Percentiles rank a stretch among this genome's conserved stretches.
phyloP scores from a whole-genome alignment of 2,329 filamentous ascomycete genomes.

The Ilyonectria destructans region DNA sequence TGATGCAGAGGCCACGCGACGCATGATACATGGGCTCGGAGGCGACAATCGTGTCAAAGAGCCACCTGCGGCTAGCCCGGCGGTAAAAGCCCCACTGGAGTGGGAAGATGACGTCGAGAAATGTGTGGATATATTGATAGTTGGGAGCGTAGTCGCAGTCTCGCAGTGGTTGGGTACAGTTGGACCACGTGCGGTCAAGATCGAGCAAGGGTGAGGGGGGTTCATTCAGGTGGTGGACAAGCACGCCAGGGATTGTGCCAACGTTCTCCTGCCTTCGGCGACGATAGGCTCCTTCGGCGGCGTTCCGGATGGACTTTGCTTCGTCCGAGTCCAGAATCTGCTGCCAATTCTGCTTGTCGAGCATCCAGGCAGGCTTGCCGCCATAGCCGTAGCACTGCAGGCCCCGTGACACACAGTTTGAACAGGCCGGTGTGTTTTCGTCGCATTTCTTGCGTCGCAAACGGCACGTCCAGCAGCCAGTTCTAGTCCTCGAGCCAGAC shows the following conservation, averaged over 20 bases:
- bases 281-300: constrained; percentile 18
- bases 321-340: constrained; percentile 23
- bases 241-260: background rate
- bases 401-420: constrained; percentile 11
- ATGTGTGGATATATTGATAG: constrained; percentile 25
- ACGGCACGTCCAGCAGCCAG: constrained; percentile 30
- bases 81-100: constrained; percentile 29
- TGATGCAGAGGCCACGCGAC: constrained; percentile 16
- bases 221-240: constrained; percentile 23
- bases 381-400: constrained; percentile 21
- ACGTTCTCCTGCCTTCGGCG: constrained; percentile 25
- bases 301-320: constrained; percentile 13
- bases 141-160: constrained; percentile 21
- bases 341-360: constrained; percentile 26
- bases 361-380: constrained; percentile 24
- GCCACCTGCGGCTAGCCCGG: constrained; percentile 22
- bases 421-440: constrained; percentile 21
- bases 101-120: constrained; percentile 28
- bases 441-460: constrained; percentile 31
- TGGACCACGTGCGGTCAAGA: constrained; percentile 29
- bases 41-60: constrained; percentile 29
- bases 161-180: constrained; percentile 20
- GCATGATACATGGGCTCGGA: constrained; percentile 31
- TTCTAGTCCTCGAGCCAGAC: constrained; percentile 30
- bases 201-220: background rate